Base-by-base conservation (phyloP, 805 yeast species). In the Wickerhamiella cacticola region DNA sequence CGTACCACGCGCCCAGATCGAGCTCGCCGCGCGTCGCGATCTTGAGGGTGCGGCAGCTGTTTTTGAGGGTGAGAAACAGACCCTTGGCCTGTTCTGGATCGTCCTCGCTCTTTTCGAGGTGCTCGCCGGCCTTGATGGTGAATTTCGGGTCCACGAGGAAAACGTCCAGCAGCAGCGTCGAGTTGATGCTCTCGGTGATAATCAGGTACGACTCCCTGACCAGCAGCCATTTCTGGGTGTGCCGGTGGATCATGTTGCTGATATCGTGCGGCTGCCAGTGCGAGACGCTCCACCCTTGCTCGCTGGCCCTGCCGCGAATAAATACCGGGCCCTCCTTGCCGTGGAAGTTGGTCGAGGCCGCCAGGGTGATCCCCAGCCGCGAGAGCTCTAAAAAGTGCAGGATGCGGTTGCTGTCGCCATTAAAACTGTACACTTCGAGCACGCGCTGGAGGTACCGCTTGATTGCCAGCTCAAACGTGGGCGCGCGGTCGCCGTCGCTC, bases 281-380 rank as follows among this genome's bases (percentile, higher is more conserved):
- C 2, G 92, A 83, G 5, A 89, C 96, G 56, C 94, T 72, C 97
- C 98, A 92, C 2, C 98, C 97, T 61, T 86, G 94, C 0, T 87
- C 72, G 52, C 77, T 78, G 0, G 97, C 89, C 0, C 86, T 78
- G 1, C 95, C 80, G 18, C 87, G 78, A 41, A 88, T 76, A 48
- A 82, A 75, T 50, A 89, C 63, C 45, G 77, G 75, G 1, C 98
- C 99, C 63, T 92, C 96, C 57, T 87, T 92, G 1, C 97, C 95
- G 48, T 77, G 78, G 58, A 72, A 82, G 0, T 84, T 82, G 24
- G 77, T 74, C 62, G 92, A 98, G 53, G 84, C 79, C 43, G 89
- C 80, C 35, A 92, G 68, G 42, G 87, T 68, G 7, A 92, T 78
- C 5, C 95, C 84, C 53, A 92, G 74, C 0, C 95, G 94, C 0